Evolutionary conservation across 805 yeast species (phyloP), one percentile per base, ranked within the genome.

Genomic region (Monosporozyma servazzii): DNA sequence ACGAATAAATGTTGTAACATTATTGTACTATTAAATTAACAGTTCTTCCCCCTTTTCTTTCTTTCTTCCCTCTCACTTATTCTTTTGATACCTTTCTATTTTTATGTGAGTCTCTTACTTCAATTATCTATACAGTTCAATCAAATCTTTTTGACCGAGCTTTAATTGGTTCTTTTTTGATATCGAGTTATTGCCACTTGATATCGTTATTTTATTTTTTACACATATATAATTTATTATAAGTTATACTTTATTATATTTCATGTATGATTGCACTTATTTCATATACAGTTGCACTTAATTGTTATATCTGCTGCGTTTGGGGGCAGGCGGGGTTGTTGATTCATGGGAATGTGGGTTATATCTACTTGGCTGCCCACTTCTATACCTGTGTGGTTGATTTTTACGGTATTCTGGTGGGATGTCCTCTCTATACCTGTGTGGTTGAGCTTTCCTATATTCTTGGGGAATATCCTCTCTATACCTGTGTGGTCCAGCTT

Each of bases 1-100:
- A 50, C 48, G 50, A 55, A 49, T 51, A 54, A 49, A 30, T 25
- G n/a, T 36, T 39, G 45, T 37, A 33, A 33, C 45, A 47, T 31
- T 39, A 15, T 45, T 18, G 36, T 20, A 20, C 25, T 18, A 31
- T 42, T 47, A 7, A 18, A n/a, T n/a, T n/a, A n/a, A n/a, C n/a
- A n/a, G n/a, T n/a, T n/a, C n/a, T n/a, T n/a, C n/a, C n/a, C n/a
- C n/a, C n/a, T 29, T 8, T 36, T 27, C 7, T 29, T 27, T 8
- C 37, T 29, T 9, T 25, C 8, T 6, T 27, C n/a, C 8, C n/a
- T 13, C 27, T 45, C 11, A 25, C 27, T 15, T 43, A 13, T 15
- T n/a, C n/a, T n/a, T n/a, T 43, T 43, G 31, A 27, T 43, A 43
- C 31, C 45, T 43, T 43, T 43, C n/a, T 27, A 8, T 43, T n/a